Evolutionary conservation across 2,329 filamentous ascomycete species (phyloP), one percentile per base, ranked within the genome.

Genomic region (Alternaria rosae): DNA sequence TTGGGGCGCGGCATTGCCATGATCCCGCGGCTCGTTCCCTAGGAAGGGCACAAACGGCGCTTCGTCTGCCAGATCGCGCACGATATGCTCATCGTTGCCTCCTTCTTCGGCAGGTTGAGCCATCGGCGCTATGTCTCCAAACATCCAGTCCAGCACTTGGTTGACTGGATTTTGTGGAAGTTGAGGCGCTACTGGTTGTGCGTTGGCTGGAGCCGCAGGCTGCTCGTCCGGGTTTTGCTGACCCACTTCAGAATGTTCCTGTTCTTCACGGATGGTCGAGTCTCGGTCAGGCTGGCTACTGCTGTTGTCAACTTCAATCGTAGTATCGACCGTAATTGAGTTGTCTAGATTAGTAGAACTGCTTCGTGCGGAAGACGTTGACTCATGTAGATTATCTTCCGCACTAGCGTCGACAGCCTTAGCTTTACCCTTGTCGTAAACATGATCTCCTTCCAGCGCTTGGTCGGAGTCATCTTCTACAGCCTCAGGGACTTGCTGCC

Each of bases 41-140:
- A 81, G 79, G 64, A 86, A 81, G 28, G 85, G 85, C 0, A 88
- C 85, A 67, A 90, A 88, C 1, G 86, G 87, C 13, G 85, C 84
- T 76, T 91, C 88, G 28, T 85, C 82, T 8, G 83, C 85, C 25
- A 88, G 79, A 60, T 89, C 84, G 62, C 87, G 82, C 21, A 89
- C 85, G 25, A 88, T 78, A 47, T 87, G 86, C 54, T 89, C 89
- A 65, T 89, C 88, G 55, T 89, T 77, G 28, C 44, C 70, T 30
- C 56, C 72, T 21, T 76, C 76, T n/a, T 76, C 74, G 10, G 57
- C 56, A 52, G 63, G 68, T 41, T 68, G 73, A 10, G 63, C 59
- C n/a, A 66, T 64, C 6, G 75, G 75, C 38, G 75, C 74, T 20
- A 84, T 78, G 55, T 83, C 83, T 10, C 79, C 82, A 78, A 82